These are phyloP conservation scores for Trematosphaeria pertusa DNA, from an alignment of 2,329 filamentous ascomycete genomes.

Conservation along the genomic window DNA sequence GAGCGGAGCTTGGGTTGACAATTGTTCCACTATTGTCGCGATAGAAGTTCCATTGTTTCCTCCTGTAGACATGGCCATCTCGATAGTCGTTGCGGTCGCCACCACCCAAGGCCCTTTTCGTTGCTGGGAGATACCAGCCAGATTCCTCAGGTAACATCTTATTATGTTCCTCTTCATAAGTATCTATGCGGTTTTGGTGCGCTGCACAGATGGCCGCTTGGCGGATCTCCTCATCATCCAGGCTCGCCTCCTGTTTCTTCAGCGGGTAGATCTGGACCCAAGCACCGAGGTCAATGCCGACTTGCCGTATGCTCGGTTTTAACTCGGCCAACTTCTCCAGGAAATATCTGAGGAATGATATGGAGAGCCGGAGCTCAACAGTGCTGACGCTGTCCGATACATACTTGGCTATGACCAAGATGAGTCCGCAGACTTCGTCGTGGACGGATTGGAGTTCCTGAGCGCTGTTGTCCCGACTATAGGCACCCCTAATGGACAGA, in stretches of 20 bases:
- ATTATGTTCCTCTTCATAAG: conserved; percentile 13
- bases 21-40: conserved; percentile 5
- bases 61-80: conserved; percentile 1
- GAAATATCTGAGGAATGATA: conserved; percentile 21
- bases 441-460: conserved; percentile 7
- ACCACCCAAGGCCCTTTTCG: background rate
- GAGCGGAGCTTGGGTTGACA: background rate
- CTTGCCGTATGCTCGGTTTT: conserved; percentile 15
- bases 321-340: conserved; percentile 11
- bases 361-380: conserved; percentile 29
- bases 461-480: conserved; percentile 9
- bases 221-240: conserved; percentile 7
- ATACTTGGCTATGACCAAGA: conserved; percentile 7
- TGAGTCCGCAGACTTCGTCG: conserved; percentile 22
- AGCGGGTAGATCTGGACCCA: conserved; percentile 31
- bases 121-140: conserved; percentile 16
- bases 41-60: conserved; percentile 5
- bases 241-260: background rate
- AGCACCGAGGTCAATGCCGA: conserved; percentile 37
- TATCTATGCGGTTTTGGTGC: conserved; percentile 1
- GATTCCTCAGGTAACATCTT: conserved; percentile 3
- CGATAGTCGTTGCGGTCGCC: background rate
- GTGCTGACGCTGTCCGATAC: conserved; percentile 15
- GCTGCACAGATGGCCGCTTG: conserved; percentile 8
- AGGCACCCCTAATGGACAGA: conserved; percentile 28